Base-by-base conservation (phyloP, 768 basidiomycete genomes). In the Auricularia cornea region DNA sequence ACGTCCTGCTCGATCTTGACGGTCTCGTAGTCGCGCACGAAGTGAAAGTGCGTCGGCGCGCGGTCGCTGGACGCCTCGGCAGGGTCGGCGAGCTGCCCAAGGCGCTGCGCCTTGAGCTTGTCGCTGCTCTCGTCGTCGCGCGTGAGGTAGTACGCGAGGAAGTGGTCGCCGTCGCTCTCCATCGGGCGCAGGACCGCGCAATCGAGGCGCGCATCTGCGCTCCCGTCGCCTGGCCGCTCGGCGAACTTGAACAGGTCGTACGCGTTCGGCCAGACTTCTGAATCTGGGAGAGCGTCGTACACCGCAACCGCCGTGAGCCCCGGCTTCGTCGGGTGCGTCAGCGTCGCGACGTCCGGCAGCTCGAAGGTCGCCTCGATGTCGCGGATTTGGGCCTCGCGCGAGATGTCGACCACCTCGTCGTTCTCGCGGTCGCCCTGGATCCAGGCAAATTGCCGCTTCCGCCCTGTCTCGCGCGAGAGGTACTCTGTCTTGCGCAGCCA, bases 401-500 rank as follows among this genome's bases (percentile, higher is more conserved):
- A 92, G 54, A 92, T 79, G 71, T 94, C 91, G 8, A 91, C 84
- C 11, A 76, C 68, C 1, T 66, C 71, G 29, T 77, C 79, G 60
- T 74, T 32, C 23, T 72, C 66, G 72, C 56, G 80, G 81, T 78
- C 83, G 88, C 66, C 83, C 83, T 60, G 28, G 26, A 23, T 4
- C 35, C 20, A 41, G 3, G n/a, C 3, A 41, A 32, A 32, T 20
- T 67, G 38, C 61, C 38, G 48, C 18, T 11, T 29, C 48, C 44
- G 32, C 63, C 48, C 31, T 41, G 28, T 40, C 38, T 63, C 14
- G 61, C 41, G n/a, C 40, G 14, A 61, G 16, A 95, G 82, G 69
- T 97, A 95, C 69, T 94, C 94, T 0, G 94, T 96, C 72, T 90
- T 93, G 60, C 95, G 82, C 60, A 98, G 79, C 95, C 95, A 98